These are phyloP conservation scores for Adiantum capillusveneris DNA, from an alignment of 75 land plant species.

Conservation along the genomic window DNA sequence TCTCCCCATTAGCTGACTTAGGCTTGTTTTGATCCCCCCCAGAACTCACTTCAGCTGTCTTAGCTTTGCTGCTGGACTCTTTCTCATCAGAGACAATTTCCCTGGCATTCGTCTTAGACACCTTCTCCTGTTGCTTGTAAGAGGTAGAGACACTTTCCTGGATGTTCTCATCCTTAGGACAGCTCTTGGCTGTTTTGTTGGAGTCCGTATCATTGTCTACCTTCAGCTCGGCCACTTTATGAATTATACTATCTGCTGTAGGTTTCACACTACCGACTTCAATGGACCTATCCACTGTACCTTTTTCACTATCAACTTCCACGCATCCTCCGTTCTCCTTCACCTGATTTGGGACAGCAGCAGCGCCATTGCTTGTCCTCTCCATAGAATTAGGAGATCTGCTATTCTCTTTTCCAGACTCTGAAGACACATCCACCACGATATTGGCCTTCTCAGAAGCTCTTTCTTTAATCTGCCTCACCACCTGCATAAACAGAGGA, in stretches of 20 bases:
- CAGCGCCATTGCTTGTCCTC: not conserved
- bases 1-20: not conserved
- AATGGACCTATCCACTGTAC: too few species aligned
- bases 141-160: too few species aligned
- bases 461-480: conserved; percentile 1
- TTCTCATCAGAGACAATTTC: not conserved
- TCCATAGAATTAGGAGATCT: not conserved
- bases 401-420: too few species aligned
- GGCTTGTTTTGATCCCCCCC: not conserved
- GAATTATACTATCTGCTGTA: not conserved
- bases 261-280: not conserved
- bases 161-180: not conserved
- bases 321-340: conserved; percentile 5
- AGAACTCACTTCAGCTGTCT: not conserved
- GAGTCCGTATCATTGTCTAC: not conserved
- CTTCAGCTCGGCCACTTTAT: not conserved
- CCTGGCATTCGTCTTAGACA: not conserved
- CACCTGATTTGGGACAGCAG: not conserved
- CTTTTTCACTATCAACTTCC: not conserved
- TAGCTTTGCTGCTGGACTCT: not conserved
- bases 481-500: not conserved
- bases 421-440: not conserved
- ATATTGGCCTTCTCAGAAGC: not conserved
- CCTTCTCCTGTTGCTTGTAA: too few species aligned
- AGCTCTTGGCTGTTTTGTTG: not conserved